A percentile compares a stretch with the other conserved stretches of the same genome.
These are phyloP conservation scores for Diaporthe ilicicola DNA, from an alignment of 2,329 filamentous ascomycete genomes.

Conservation along the genomic window DNA sequence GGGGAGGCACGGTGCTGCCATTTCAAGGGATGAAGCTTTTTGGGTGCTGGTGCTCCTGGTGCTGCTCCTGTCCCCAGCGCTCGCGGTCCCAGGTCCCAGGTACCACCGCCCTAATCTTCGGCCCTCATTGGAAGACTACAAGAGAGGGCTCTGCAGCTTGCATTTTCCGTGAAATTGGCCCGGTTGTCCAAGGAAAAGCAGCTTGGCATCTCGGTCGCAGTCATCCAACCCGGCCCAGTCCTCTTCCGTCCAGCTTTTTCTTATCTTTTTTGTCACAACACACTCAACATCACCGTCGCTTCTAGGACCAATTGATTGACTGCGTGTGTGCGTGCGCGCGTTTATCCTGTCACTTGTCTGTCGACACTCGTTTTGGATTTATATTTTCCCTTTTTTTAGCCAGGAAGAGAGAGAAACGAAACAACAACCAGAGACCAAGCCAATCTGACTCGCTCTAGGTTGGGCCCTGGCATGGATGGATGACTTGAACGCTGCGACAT, in stretches of 20 bases:
- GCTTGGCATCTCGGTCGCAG: constrained; percentile 1
- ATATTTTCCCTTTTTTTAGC: constrained; percentile 18
- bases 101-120: not conserved
- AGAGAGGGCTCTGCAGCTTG: constrained; percentile 16
- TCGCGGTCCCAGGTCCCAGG: not conserved
- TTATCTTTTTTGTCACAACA: not conserved
- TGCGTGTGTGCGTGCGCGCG: not conserved
- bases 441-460: constrained; percentile 24
- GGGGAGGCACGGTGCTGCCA: constrained; percentile 20
- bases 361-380: constrained; percentile 25
- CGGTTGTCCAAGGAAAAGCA: constrained; percentile 9
- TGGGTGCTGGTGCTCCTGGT: not conserved
- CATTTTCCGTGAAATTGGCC: constrained; percentile 17
- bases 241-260: not conserved
- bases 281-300: not conserved
- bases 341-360: not conserved
- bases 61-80: not conserved
- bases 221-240: not conserved
- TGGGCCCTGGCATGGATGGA: constrained; percentile 22
- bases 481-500: constrained; percentile 19
- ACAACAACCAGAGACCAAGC: constrained; percentile 20
- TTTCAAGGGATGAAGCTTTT: constrained; percentile 23
- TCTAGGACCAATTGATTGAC: not conserved
- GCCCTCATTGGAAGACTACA: constrained; percentile 24
- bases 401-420: constrained; percentile 1